phyloP scores from a whole-genome alignment of 345 rosid genomes.

The Moringa oleifera region DNA sequence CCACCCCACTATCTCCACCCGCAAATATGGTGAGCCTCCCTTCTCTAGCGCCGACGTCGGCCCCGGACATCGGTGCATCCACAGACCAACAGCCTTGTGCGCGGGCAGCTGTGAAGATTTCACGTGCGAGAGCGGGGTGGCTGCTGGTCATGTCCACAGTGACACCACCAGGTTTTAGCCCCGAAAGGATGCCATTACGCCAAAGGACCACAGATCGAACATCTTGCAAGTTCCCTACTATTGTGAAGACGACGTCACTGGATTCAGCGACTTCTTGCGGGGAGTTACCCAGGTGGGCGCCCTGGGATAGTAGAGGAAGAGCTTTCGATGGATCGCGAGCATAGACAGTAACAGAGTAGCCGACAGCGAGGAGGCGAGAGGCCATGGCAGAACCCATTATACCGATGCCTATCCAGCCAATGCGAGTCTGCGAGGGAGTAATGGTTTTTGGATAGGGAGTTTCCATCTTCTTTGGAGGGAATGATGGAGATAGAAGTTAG shows the following conservation, averaged over 20 bases:
- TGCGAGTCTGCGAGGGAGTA: slow-evolving; percentile 40
- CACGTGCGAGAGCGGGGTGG: slow-evolving; percentile 54
- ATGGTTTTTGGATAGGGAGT: slow-evolving; percentile 53
- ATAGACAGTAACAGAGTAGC: slow-evolving; percentile 56
- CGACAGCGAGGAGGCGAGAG: slow-evolving; percentile 64
- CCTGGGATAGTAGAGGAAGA: slow-evolving; percentile 44
- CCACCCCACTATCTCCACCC: slow-evolving; percentile 54
- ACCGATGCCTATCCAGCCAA: slow-evolving; percentile 89
- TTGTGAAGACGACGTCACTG: slow-evolving; percentile 70
- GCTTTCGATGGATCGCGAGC: slow-evolving; percentile 64
- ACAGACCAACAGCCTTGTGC: slow-evolving; percentile 52
- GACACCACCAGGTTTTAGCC: slow-evolving; percentile 55
- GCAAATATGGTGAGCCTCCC: slow-evolving; percentile 62
- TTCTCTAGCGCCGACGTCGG: slow-evolving; percentile 65
- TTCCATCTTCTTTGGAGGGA: slow-evolving; percentile 28
- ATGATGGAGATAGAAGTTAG: no score
- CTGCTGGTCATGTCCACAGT: slow-evolving; percentile 68
- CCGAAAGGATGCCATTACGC: slow-evolving; percentile 42
- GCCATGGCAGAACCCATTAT: slow-evolving; percentile 88
- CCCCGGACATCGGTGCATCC: slow-evolving; percentile 79
- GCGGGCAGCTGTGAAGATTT: slow-evolving; percentile 44
- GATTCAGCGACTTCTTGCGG: slow-evolving; percentile 40
- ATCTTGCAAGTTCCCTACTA: slow-evolving; percentile 73
- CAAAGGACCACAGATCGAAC: slow-evolving; percentile 59
- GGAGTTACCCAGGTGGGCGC: slow-evolving; percentile 45